Percentiles rank a stretch among this genome's conserved stretches.
phyloP scores from a whole-genome alignment of 202 grass and related monocot genomes.

The Musa balbisiana region DNA sequence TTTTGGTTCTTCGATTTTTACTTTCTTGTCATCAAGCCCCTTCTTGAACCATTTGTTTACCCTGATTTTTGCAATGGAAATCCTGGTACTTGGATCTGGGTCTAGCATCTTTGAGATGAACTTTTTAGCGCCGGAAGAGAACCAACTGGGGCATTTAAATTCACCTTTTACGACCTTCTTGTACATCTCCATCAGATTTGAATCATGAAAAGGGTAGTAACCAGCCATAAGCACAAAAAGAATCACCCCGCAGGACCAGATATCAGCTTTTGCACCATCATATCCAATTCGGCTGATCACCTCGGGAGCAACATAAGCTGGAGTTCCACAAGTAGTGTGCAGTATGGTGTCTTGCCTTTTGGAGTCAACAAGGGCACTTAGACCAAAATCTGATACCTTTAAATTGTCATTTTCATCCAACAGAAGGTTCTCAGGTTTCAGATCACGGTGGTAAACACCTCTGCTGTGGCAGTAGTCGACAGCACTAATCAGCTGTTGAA shows the following conservation, averaged over 20 bases:
- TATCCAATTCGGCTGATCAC: slow-evolving; percentile 64
- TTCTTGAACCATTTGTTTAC: slow-evolving; percentile 74
- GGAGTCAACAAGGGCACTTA: slow-evolving; percentile 60
- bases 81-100: slow-evolving; percentile 58
- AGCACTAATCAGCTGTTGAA: slow-evolving; percentile 71
- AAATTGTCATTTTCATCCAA: slow-evolving; percentile 74
- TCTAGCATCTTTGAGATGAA: slow-evolving; percentile 65
- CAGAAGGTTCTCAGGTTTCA: slow-evolving; percentile 83
- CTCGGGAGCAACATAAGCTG: slow-evolving; percentile 83
- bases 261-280: slow-evolving; percentile 82
- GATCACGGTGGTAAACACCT: slow-evolving; percentile 83
- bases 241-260: slow-evolving; percentile 89
- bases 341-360: slow-evolving; percentile 50
- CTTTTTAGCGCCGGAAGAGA: slow-evolving; percentile 55
- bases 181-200: slow-evolving; percentile 91
- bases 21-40: slow-evolving; percentile 35
- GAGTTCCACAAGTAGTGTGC: slow-evolving; percentile 79
- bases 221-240: slow-evolving; percentile 66
- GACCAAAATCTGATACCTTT: slow-evolving; percentile 80
- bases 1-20: slow-evolving; percentile 17
- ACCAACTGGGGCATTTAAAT: slow-evolving; percentile 67
- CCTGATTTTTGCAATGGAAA: slow-evolving; percentile 62
- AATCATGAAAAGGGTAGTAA: slow-evolving; percentile 75
- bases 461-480: slow-evolving; percentile 80
- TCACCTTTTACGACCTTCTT: slow-evolving; percentile 51